These are phyloP conservation scores for Diplodia sapinea DNA, from an alignment of 2,329 filamentous ascomycete species.

Conservation along the genomic window DNA sequence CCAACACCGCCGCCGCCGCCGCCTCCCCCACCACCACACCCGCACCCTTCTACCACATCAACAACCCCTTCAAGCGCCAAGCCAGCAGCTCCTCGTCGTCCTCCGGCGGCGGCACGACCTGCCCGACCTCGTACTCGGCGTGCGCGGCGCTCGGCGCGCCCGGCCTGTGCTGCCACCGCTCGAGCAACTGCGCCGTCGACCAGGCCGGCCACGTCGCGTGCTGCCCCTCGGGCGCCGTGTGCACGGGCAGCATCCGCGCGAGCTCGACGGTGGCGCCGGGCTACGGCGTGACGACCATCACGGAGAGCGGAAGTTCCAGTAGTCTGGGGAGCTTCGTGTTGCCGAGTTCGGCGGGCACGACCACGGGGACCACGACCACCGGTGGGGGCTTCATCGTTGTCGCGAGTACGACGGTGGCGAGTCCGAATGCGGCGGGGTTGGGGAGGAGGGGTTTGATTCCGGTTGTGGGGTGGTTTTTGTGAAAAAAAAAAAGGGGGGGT, in stretches of 20 bases:
- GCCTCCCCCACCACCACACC: not conserved
- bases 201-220: constrained; percentile 64
- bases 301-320: not conserved
- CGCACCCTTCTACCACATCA: not conserved
- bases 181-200: constrained; percentile 63
- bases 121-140: constrained; percentile 58
- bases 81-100: constrained; percentile 24
- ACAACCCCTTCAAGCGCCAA: constrained; percentile 31
- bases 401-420: constrained; percentile 30
- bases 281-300: not conserved
- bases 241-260: constrained; percentile 59
- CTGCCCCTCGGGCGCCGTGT: constrained; percentile 63
- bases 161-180: constrained; percentile 61
- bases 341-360: constrained; percentile 9
- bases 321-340: constrained; percentile 38
- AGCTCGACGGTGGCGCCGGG: constrained; percentile 10
- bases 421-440: constrained; percentile 26
- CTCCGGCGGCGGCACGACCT: constrained; percentile 46
- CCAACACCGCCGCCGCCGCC: not conserved
- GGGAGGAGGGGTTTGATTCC: constrained; percentile 22
- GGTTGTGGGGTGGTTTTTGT: constrained; percentile 20
- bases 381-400: constrained; percentile 27
- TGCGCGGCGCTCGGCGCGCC: constrained; percentile 60
- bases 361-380: not conserved
- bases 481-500: not conserved